These are phyloP conservation scores for Astraeus odoratus DNA, from an alignment of 768 basidiomycete species.

Conservation along the genomic window DNA sequence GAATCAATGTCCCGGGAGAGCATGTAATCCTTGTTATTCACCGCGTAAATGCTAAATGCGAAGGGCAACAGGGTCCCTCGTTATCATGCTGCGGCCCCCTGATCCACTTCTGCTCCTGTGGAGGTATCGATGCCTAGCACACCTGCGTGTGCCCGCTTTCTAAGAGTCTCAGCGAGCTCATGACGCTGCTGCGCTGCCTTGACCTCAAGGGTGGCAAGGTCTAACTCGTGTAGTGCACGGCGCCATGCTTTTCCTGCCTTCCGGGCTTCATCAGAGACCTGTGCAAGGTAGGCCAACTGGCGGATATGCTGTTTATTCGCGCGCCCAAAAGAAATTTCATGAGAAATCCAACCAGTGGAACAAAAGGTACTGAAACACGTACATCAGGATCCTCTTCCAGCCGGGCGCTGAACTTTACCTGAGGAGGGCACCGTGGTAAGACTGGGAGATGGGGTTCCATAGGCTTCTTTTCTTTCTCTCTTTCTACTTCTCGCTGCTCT, in stretches of 20 bases:
- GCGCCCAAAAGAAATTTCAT: neutral
- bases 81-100: no score
- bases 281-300: constrained; percentile 32
- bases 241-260: constrained; percentile 34
- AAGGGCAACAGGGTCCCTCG: no score
- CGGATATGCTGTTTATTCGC: constrained; percentile 21
- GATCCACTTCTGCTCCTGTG: constrained; percentile 14
- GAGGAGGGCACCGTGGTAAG: constrained; percentile 25
- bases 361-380: constrained; percentile 6
- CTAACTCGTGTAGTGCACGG: constrained; percentile 55
- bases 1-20: no score
- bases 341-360: constrained; percentile 1
- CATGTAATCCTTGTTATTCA: no score
- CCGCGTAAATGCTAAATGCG: no score
- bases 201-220: constrained; percentile 53
- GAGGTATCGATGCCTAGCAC: constrained; percentile 50
- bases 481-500: neutral
- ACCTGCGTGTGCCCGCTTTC: constrained; percentile 59
- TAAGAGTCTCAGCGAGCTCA: constrained; percentile 47
- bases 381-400: constrained; percentile 20
- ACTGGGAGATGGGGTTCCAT: constrained; percentile 26
- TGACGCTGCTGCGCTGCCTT: constrained; percentile 52
- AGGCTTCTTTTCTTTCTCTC: constrained; percentile 1
- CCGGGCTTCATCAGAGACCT: constrained; percentile 34
- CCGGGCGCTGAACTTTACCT: constrained; percentile 20